Conservation (phyloP, 441 rosid genomes). For the Gossypium trilobum region DNA sequence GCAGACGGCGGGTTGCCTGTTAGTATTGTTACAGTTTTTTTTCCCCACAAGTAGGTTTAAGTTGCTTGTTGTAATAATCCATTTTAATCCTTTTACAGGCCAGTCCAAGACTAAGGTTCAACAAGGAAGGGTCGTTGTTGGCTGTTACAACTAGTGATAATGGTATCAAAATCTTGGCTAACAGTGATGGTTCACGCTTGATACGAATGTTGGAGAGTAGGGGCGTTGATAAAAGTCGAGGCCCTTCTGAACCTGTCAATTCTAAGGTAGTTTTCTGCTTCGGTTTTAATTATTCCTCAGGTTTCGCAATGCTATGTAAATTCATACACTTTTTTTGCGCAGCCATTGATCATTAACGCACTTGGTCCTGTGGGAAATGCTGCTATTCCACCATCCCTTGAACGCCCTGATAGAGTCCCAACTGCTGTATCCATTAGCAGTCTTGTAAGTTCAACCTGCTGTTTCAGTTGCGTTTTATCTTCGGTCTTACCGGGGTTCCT, state of each 20-base stretch:
- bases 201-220: conserved; percentile 45
- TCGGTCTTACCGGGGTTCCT: conserved; percentile 8
- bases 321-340: conserved; percentile 10
- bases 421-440: conserved; percentile 32
- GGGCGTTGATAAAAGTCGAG: conserved; percentile 35
- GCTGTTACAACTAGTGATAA: conserved; percentile 60
- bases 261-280: conserved; percentile 36
- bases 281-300: background rate
- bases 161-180: conserved; percentile 59
- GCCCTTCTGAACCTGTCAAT: conserved; percentile 33
- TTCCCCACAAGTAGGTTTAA: background rate
- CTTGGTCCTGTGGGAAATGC: conserved; percentile 34
- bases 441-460: conserved; percentile 26
- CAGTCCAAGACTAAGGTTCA: conserved; percentile 63
- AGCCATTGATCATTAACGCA: conserved; percentile 41
- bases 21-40: conserved; percentile 18
- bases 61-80: background rate
- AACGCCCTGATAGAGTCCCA: conserved; percentile 37
- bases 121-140: conserved; percentile 69
- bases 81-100: conserved; percentile 34
- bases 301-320: background rate
- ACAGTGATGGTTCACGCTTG: conserved; percentile 42
- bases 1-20: conserved; percentile 78
- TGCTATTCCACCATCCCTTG: conserved; percentile 31
- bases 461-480: conserved; percentile 11